These are phyloP conservation scores for Yamadazyma aaseri DNA, from an alignment of 1,139 yeast genomes.

Conservation along the genomic window DNA sequence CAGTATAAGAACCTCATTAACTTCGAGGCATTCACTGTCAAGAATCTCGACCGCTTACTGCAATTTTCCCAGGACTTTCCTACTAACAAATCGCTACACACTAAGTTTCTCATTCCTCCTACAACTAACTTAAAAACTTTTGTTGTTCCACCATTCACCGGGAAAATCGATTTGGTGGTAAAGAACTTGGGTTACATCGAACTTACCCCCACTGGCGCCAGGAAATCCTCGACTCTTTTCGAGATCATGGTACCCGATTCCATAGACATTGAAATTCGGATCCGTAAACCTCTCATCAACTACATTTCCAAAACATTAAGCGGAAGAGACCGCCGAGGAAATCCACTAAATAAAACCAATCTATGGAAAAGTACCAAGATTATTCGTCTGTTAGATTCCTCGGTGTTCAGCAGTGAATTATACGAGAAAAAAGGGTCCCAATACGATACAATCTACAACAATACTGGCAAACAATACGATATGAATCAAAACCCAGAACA, in stretches of 20 bases:
- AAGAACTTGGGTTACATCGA: slow-evolving; percentile 69
- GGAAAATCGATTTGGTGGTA: slow-evolving; percentile 65
- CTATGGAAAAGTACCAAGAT: slow-evolving; percentile 22
- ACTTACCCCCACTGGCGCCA: slow-evolving; percentile 60
- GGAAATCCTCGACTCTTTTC: slow-evolving; percentile 26
- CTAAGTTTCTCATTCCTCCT: slow-evolving; percentile 10
- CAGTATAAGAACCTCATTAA: slow-evolving; percentile 41
- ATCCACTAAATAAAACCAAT: slow-evolving; percentile 32
- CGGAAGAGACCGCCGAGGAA: slow-evolving; percentile 40
- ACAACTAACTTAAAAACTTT: slow-evolving; percentile 36
- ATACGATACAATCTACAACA: slow-evolving; percentile 5
- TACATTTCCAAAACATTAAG: slow-evolving; percentile 34
- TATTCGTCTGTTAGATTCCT: slow-evolving; percentile 26
- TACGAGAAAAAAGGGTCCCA: slow-evolving; percentile 18
- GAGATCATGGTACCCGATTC: slow-evolving; percentile 34
- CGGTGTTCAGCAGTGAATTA: slow-evolving; percentile 27
- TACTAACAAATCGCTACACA: slow-evolving; percentile 5
- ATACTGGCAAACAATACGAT: slow-evolving; percentile 6
- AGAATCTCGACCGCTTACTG: slow-evolving; percentile 22
- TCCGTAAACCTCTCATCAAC: slow-evolving; percentile 37
- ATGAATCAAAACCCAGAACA: background rate
- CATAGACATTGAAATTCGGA: slow-evolving; percentile 23
- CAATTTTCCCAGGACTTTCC: slow-evolving; percentile 2
- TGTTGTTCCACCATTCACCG: slow-evolving; percentile 66
- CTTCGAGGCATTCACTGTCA: slow-evolving; percentile 25